Evolutionary conservation across 495 filamentous ascomycete genomes (phyloP).

Genomic region (Melanomma pulvis-pyrius): DNA sequence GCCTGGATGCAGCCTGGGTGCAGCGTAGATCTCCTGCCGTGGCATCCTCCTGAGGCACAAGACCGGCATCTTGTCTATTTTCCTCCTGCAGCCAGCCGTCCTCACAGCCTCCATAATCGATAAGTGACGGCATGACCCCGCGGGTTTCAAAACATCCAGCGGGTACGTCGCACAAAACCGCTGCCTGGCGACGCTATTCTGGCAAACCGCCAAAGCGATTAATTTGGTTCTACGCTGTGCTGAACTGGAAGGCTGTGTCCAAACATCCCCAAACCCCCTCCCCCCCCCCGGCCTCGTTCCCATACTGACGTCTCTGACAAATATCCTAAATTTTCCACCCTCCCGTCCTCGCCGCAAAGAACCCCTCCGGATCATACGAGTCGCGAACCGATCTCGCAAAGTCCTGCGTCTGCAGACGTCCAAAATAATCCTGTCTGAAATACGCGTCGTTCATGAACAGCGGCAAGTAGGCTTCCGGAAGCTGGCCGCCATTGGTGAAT

Average conservation of each 20-base stretch:
- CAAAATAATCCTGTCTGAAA: constrained; percentile 62
- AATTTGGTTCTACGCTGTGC: neutral
- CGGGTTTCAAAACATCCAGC: neutral
- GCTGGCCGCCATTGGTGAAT: constrained; percentile 14
- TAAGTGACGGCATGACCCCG: constrained; percentile 13
- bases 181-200: neutral
- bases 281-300: neutral
- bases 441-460: constrained; percentile 65
- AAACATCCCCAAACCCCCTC: neutral
- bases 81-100: constrained; percentile 21
- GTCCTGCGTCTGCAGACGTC: constrained; percentile 52
- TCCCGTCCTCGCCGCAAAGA: constrained; percentile 62
- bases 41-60: neutral
- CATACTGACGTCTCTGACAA: constrained; percentile 1
- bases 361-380: constrained; percentile 58
- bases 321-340: constrained; percentile 43
- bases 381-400: constrained; percentile 51
- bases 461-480: constrained; percentile 57
- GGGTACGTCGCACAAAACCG: neutral
- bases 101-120: constrained; percentile 32
- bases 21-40: neutral
- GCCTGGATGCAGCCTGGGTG: neutral
- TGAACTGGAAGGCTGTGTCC: neutral
- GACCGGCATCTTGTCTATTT: neutral
- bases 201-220: no score